Base-by-base conservation (phyloP, 768 basidiomycete species). In the Boletus eberwhitei region DNA sequence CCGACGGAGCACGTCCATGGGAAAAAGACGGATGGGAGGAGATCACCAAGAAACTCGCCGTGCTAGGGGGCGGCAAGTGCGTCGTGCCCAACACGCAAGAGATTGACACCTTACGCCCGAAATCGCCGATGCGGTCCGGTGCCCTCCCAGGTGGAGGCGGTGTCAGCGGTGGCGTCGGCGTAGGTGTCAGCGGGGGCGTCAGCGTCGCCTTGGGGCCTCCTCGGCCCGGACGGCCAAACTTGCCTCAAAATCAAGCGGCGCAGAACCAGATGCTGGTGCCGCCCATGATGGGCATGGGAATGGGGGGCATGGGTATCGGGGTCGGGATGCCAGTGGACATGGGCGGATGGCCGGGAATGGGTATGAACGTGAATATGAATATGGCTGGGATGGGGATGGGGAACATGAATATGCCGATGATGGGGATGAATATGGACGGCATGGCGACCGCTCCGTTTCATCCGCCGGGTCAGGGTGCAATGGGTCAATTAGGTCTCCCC, bases 71-170 rank as follows among this genome's bases (percentile, higher is more conserved):
- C 38, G 80, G 78, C 16, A 83, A 81, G 65, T 69, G 73, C 38
- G 84, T 90, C 54, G 87, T 90, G 12, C 87, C 88, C 0, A 83
- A 81, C 72, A 83, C 86, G 4, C 64, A 80, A 68, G 93, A 95
- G 60, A 91, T 96, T 61, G 91, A 96, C 51, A 78, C 81, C 0
- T 76, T 96, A 17, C 78, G 93, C 17, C 93, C 92, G 0, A 94
- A 95, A 68, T 93, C 91, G 2, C 93, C 93, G 9, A 75, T 85
- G 22, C 76, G 84, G 43, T 64, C 69, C 12, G 72, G 75, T 32
- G 26, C 43, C n/a, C 49, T 50, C 14, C 43, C 56, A 0, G 61
- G 68, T 59, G 60, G 73, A 63, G 48, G 68, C 52, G 55, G 65
- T 43, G 55, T 66, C 34, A 55, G 66, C 39, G 58, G 66, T 29